Evolutionary conservation across 2,329 filamentous ascomycete species (phyloP).

Genomic region (Apiospora saccharicola): DNA sequence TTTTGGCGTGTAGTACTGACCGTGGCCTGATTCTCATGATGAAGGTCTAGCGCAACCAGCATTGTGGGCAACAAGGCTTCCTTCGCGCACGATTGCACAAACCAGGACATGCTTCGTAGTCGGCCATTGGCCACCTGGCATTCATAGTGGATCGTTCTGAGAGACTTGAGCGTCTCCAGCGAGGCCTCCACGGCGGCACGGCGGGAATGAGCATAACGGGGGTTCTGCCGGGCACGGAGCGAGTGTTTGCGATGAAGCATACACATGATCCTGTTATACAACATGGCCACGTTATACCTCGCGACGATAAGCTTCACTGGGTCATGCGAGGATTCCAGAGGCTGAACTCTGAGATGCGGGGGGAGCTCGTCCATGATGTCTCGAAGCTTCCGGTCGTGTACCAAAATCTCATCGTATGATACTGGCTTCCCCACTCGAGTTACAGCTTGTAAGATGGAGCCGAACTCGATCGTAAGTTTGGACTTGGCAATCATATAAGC

Average conservation of each 20-base stretch:
- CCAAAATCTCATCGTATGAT: conserved; percentile 70
- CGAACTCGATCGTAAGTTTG: conserved; percentile 71
- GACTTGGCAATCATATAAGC: conserved; percentile 82
- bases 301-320: conserved; percentile 87
- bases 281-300: conserved; percentile 81
- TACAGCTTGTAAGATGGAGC: conserved; percentile 73
- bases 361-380: conserved; percentile 74
- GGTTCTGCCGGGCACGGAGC: conserved; percentile 76
- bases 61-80: conserved; percentile 89
- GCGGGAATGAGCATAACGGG: conserved; percentile 84
- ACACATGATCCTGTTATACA: conserved; percentile 89
- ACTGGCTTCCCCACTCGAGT: conserved; percentile 62
- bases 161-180: conserved; percentile 79
- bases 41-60: conserved; percentile 82
- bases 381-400: conserved; percentile 67
- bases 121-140: conserved; percentile 72
- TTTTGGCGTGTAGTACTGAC: conserved; percentile 48
- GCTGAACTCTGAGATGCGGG: conserved; percentile 78
- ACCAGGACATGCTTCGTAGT: conserved; percentile 77
- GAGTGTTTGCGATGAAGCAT: conserved; percentile 90
- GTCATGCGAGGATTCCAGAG: conserved; percentile 78
- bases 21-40: conserved; percentile 67
- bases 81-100: conserved; percentile 78
- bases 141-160: conserved; percentile 78
- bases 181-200: conserved; percentile 87